Conservation (phyloP, 345 rosid species). For the Sonneratia alba region DNA sequence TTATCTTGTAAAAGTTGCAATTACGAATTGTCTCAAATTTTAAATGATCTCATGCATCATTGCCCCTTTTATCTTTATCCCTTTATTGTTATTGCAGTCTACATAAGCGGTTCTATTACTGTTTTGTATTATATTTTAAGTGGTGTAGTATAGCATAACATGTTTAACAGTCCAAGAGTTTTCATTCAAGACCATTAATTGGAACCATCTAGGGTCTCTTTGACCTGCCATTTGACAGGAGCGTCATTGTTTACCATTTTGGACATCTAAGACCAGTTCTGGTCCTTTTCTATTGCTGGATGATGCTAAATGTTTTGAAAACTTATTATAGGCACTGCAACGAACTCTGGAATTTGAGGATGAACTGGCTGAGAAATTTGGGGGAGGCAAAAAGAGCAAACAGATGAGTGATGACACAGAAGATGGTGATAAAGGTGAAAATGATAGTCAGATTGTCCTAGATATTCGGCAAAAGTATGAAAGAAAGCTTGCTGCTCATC, state of each 20-base stretch:
- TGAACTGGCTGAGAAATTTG: constrained; percentile 92
- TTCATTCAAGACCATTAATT: too few species aligned
- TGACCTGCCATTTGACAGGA: too few species aligned
- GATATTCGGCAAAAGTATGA: constrained; percentile 94
- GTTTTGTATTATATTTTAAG: too few species aligned
- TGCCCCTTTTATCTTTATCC: not conserved
- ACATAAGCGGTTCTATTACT: too few species aligned
- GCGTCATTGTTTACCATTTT: too few species aligned
- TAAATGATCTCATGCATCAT: not conserved
- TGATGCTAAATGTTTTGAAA: not conserved
- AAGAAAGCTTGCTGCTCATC: constrained; percentile 74
- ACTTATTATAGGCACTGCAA: constrained; percentile 58
- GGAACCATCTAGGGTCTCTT: too few species aligned
- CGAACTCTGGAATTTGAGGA: constrained; percentile 93
- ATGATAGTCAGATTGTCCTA: constrained; percentile 53
- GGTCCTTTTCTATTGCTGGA: not conserved
- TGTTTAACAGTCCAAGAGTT: too few species aligned
- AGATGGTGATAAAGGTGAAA: constrained; percentile 65
- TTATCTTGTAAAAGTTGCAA: too few species aligned
- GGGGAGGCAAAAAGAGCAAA: constrained; percentile 57
- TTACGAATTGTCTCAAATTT: not conserved
- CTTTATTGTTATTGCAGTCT: too few species aligned
- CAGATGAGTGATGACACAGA: constrained; percentile 67
- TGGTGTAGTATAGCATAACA: too few species aligned
- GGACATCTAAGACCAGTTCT: too few species aligned